Base-by-base conservation (phyloP, 140 eudicot genomes). In the Bidens hawaiensis region DNA sequence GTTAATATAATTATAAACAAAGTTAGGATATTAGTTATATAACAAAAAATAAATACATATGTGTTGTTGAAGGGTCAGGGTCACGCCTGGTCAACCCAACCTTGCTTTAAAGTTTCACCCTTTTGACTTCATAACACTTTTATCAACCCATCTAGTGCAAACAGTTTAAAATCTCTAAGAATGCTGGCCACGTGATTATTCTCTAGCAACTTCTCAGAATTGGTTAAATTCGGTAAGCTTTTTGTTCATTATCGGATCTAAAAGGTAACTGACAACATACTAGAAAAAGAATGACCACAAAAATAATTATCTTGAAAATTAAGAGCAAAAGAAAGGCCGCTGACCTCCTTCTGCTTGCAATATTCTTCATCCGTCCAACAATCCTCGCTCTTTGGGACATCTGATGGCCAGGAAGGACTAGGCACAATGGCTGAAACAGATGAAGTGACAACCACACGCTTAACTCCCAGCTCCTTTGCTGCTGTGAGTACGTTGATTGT, bases 391-490 rank as follows among this genome's bases (percentile, higher is more conserved):
- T 78, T 85, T 18, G 85, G 78, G 26, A 71, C 76, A 70, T 84
- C 93, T 26, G 89, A 78, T 0, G 95, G 96, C 99, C 96, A 87
- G 46, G 60, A 50, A 41, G 78, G 96, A 74, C 93, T 91, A 17
- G 96, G 99, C 12, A 38, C 2, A 60, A 91, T 78, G 26, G 99
- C 87, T 2, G 96, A 82, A 65, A 80, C 26, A 36, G 96, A 91
- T 31, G 99, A 91, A 0, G 99, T 91, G 15, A 91, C 83, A 31
- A 91, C 99, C 78, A 91, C 95, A 17, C 99, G 99, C 77, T 72
- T 73, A 28, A 85, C 85, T 18, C 96, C 99, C 7, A 72, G 60
- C 62, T 84, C 84, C 67, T 91, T 91, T 4, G 99, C 89, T 2
- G 99, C 99, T 58, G 78, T 81, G 17, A 91, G 87, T 21, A 91